A percentile compares a stretch with the other conserved stretches of the same genome.
phyloP scores from a whole-genome alignment of 139 green algal species.

The Micromonas pusilla region DNA sequence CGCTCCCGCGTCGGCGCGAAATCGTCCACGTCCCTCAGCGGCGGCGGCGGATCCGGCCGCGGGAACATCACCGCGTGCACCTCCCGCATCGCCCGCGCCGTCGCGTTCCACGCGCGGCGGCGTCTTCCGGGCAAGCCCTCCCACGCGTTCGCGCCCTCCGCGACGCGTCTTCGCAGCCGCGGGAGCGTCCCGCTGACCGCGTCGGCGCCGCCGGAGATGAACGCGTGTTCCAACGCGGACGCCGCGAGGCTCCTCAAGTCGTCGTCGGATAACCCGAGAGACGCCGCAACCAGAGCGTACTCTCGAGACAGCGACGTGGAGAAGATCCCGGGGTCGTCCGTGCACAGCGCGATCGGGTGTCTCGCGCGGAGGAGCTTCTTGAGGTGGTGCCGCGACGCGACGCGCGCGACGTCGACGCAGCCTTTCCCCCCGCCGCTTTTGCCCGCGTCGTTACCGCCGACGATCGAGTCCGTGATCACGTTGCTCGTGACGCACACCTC shows the following conservation, averaged over 20 bases:
- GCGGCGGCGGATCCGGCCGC: too few relatives aligned
- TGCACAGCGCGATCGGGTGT: neutral
- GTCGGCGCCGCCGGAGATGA: neutral
- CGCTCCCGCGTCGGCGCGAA: too few relatives aligned
- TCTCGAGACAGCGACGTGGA: neutral
- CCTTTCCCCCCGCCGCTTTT: neutral
- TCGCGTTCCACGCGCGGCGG: too few relatives aligned
- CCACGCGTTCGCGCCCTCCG: neutral
- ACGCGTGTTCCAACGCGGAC: neutral
- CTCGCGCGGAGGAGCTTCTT: neutral
- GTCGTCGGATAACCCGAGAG: neutral
- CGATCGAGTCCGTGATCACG: slow-evolving; percentile 3
- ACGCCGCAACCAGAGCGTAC: neutral
- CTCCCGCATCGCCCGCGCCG: too few relatives aligned
- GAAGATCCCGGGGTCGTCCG: slow-evolving; percentile 15
- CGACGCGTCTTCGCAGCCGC: neutral
- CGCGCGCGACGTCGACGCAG: too few relatives aligned
- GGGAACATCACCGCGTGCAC: too few relatives aligned
- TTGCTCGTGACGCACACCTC: slow-evolving; percentile 2
- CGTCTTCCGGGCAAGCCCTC: neutral
- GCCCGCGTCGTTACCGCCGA: neutral
- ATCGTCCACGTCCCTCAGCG: too few relatives aligned
- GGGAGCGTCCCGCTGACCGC: neutral
- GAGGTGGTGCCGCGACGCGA: neutral
- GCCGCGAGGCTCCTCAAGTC: neutral